Percentiles rank a stretch among this genome's conserved stretches.
Evolutionary conservation across 2,329 filamentous ascomycete species (phyloP).

Genomic region (Ascochyta pisi): DNA sequence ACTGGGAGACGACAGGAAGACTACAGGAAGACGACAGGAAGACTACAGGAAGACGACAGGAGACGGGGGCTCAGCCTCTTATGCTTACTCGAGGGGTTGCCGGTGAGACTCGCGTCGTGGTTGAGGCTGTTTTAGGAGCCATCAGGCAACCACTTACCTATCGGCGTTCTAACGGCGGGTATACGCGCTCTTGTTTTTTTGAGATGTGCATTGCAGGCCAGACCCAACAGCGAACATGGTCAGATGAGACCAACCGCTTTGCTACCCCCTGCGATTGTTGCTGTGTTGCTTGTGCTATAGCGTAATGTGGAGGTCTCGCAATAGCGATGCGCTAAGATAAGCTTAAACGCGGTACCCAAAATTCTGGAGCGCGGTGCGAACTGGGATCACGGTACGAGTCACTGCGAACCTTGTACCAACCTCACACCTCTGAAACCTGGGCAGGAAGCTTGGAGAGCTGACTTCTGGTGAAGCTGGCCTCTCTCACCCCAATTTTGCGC

Average conservation of each 20-base stretch:
- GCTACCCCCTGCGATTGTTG: background rate
- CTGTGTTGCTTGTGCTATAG: background rate
- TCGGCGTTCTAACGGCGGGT: conserved; percentile 16
- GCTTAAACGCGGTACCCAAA: conserved; percentile 36
- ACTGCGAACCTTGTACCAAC: conserved; percentile 1
- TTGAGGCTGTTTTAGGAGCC: conserved; percentile 27
- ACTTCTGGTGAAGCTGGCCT: conserved; percentile 29
- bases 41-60: too few relatives aligned
- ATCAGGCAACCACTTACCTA: conserved; percentile 34
- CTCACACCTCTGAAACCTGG: background rate
- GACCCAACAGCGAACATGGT: too few relatives aligned
- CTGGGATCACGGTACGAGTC: conserved; percentile 2
- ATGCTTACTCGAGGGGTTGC: conserved; percentile 21
- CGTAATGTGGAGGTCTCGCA: background rate
- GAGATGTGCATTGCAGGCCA: background rate
- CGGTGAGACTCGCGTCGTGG: conserved; percentile 28
- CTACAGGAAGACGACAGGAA: too few relatives aligned
- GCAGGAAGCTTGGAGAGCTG: background rate
- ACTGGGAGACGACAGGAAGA: too few relatives aligned
- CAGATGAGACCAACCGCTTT: background rate
- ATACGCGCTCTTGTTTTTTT: background rate
- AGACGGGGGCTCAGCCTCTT: conserved; percentile 8
- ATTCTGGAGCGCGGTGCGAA: conserved; percentile 29
- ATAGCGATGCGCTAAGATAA: conserved; percentile 37
- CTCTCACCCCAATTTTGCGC: conserved; percentile 14